Conservation (phyloP, 352 stramenopile species). For the Pythium angustatum region DNA sequence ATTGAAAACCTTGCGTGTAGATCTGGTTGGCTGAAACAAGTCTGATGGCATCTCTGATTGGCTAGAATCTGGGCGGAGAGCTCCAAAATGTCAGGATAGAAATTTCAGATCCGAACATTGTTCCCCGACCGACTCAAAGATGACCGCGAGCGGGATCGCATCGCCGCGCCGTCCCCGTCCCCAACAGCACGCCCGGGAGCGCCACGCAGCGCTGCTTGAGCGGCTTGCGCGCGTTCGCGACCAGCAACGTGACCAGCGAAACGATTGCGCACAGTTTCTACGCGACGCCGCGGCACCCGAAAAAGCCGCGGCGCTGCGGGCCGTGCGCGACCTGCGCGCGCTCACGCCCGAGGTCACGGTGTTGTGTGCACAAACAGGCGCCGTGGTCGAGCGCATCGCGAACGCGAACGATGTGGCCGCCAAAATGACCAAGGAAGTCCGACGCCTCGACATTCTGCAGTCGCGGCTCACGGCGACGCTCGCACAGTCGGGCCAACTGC, state of each 20-base stretch:
- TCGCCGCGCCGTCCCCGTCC: slow-evolving; percentile 2
- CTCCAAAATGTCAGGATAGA: no score
- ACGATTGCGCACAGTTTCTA: slow-evolving; percentile 45
- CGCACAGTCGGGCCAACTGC: slow-evolving; percentile 64
- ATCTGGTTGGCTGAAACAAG: no score
- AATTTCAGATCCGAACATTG: no score
- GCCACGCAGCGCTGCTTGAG: slow-evolving; percentile 63
- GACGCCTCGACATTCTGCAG: slow-evolving; percentile 78
- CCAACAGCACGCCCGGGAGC: slow-evolving; percentile 32
- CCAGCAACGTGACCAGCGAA: slow-evolving; percentile 42
- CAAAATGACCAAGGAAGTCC: slow-evolving; percentile 88
- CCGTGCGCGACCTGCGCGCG: slow-evolving; percentile 53
- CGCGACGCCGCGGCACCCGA: slow-evolving; percentile 40
- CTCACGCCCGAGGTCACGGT: slow-evolving; percentile 69
- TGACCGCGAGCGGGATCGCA: slow-evolving; percentile 18
- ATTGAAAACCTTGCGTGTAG: no score
- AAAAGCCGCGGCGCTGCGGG: slow-evolving; percentile 51
- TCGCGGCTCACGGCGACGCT: slow-evolving; percentile 65
- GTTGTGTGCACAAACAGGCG: slow-evolving; percentile 73
- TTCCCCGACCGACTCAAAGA: not conserved
- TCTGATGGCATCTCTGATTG: slow-evolving; percentile 1
- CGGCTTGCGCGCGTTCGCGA: slow-evolving; percentile 49
- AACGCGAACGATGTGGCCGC: slow-evolving; percentile 89
- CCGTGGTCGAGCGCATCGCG: slow-evolving; percentile 80
- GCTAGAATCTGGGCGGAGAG: not conserved